Conservation (phyloP, 1,284 basidiomycete species). For the Rhodotorula mucilaginosa region DNA sequence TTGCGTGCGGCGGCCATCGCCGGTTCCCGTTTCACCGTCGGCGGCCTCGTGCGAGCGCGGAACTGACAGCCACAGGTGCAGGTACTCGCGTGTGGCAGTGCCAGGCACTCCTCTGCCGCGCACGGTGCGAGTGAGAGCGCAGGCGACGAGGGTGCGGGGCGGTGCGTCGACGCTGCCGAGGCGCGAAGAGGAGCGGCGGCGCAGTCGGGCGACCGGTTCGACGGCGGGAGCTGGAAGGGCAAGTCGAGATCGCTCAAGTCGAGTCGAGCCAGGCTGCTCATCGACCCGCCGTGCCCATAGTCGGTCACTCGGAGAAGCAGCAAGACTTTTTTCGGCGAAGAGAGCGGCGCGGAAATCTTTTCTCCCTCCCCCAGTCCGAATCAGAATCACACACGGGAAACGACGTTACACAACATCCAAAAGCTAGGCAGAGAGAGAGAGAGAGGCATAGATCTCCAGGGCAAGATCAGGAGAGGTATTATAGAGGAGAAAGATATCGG, state of each 20-base stretch:
- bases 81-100: neutral
- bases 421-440: neutral
- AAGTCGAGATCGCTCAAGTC: neutral
- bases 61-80: neutral
- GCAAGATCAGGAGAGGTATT: neutral
- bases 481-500: no score
- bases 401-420: neutral
- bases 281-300: neutral
- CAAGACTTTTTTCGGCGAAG: neutral
- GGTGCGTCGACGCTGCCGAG: neutral
- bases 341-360: neutral
- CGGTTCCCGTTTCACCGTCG: constrained; percentile 1
- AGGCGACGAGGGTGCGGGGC: neutral
- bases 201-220: neutral
- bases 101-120: neutral
- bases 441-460: neutral
- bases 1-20: neutral
- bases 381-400: neutral
- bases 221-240: constrained; percentile 9
- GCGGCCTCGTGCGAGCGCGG: neutral
- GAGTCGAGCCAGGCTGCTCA: neutral
- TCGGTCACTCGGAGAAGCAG: neutral
- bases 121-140: neutral
- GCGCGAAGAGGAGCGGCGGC: neutral
- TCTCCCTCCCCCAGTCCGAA: neutral